phyloP scores from a whole-genome alignment of 768 basidiomycete genomes.

The Xanthoconium stramineum region DNA sequence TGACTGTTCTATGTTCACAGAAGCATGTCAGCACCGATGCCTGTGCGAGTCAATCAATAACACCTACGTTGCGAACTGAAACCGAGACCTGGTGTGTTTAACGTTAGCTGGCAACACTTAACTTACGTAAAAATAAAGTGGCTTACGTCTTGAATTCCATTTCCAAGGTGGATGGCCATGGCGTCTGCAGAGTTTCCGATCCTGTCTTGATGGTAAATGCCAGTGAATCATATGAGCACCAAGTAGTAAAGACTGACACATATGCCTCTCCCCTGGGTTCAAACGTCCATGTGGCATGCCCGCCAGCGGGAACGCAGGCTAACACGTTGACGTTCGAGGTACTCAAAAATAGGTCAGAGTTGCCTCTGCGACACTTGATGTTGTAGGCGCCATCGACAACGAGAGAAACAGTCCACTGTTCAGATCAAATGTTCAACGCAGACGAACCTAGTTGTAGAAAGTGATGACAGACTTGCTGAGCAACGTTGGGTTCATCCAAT shows the following conservation, averaged over 20 bases:
- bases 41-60: background rate
- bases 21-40: background rate
- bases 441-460: background rate
- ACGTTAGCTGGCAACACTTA: background rate
- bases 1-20: background rate
- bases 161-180: background rate
- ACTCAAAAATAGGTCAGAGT: background rate
- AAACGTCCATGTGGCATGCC: background rate
- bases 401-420: background rate
- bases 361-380: background rate
- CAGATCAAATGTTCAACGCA: background rate
- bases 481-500: background rate
- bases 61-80: slow-evolving; percentile 1
- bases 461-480: background rate
- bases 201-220: background rate
- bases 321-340: background rate
- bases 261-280: background rate
- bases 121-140: background rate
- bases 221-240: no score
- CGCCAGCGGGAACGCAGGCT: background rate
- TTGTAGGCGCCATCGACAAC: background rate
- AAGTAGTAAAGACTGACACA: background rate
- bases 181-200: slow-evolving; percentile 2
- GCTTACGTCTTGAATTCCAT: background rate
- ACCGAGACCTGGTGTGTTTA: background rate